Percentiles rank a stretch among this genome's conserved stretches.
Evolutionary conservation across 2,329 filamentous ascomycete species (phyloP).

Genomic region (Colletotrichum sidae): DNA sequence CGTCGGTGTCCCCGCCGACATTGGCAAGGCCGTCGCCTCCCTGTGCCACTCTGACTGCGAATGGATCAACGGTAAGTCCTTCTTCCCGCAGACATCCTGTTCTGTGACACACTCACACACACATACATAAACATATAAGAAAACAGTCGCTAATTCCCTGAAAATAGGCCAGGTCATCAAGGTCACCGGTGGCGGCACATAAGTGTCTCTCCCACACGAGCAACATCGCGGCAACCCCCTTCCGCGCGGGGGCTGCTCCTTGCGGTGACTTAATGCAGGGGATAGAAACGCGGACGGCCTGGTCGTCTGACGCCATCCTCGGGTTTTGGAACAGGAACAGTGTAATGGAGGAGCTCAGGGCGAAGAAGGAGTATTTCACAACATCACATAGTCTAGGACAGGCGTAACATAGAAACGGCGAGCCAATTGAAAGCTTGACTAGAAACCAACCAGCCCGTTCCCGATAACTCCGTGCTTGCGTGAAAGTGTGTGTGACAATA

Average conservation of each 20-base stretch:
- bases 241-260: conserved; percentile 22
- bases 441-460: not conserved
- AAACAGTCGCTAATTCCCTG: conserved; percentile 67
- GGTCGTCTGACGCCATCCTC: conserved; percentile 12
- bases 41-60: conserved; percentile 69
- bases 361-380: not conserved
- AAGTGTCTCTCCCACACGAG: conserved; percentile 3
- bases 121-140: too few species aligned
- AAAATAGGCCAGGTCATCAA: conserved; percentile 53
- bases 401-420: conserved; percentile 28
- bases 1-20: conserved; percentile 68
- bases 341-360: conserved; percentile 10
- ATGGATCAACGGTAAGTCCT: conserved; percentile 71
- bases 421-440: conserved; percentile 3
- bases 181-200: conserved; percentile 48
- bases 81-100: too few species aligned
- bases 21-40: conserved; percentile 68
- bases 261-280: conserved; percentile 24
- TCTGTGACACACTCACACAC: conserved; percentile 40
- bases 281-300: conserved; percentile 21
- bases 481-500: too few species aligned
- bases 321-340: conserved; percentile 12
- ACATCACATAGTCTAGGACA: conserved; percentile 13
- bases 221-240: conserved; percentile 3
- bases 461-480: too few species aligned